Conservation (phyloP, 2,329 filamentous ascomycete species). For the Stagonosporopsis tanaceti region DNA sequence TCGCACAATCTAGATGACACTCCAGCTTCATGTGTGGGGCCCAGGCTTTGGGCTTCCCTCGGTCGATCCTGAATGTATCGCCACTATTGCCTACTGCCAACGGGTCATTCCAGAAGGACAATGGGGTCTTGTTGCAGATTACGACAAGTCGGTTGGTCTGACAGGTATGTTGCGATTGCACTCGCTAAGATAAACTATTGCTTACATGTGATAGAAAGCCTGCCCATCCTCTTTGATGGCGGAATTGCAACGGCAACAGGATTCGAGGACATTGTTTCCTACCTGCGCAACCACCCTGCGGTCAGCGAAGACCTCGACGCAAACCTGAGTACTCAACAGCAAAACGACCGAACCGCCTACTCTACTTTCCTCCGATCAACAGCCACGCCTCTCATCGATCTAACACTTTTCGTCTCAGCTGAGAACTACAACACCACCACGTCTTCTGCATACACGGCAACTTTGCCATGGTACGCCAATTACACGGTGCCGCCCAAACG, state of each 20-base stretch:
- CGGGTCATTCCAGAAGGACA: constrained; percentile 65
- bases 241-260: constrained; percentile 63
- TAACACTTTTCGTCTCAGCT: constrained; percentile 88
- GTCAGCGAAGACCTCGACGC: constrained; percentile 41
- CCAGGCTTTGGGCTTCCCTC: constrained; percentile 88
- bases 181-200: neutral
- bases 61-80: constrained; percentile 89
- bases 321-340: constrained; percentile 40
- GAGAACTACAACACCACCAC: constrained; percentile 84
- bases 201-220: constrained; percentile 55
- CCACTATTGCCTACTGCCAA: constrained; percentile 78
- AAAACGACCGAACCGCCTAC: constrained; percentile 55
- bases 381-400: constrained; percentile 80
- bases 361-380: constrained; percentile 76
- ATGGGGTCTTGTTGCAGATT: constrained; percentile 48
- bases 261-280: constrained; percentile 67
- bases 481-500: constrained; percentile 82
- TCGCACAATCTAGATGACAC: constrained; percentile 54
- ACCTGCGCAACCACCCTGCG: constrained; percentile 55
- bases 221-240: constrained; percentile 66
- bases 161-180: constrained; percentile 53
- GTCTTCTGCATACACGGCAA: constrained; percentile 78
- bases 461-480: constrained; percentile 86
- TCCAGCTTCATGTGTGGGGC: constrained; percentile 89
- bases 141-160: constrained; percentile 74